Evolutionary conservation across 345 rosid species (phyloP), one percentile per base, ranked within the genome.

Genomic region (Citrus australasica): DNA sequence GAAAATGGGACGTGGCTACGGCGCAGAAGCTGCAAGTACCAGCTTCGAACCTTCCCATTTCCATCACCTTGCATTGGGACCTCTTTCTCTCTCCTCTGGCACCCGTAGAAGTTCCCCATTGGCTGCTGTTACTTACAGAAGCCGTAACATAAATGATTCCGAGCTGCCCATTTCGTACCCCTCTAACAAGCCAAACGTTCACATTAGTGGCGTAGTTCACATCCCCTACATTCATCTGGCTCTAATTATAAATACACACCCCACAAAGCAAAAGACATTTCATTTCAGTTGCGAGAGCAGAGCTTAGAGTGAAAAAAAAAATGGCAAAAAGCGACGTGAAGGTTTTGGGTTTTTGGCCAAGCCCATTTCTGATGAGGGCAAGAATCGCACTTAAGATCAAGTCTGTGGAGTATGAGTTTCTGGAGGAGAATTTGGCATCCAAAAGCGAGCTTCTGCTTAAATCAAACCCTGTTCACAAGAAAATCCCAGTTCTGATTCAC

Each of bases 401-500:
- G 67, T 87, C 89, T 4, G 85, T 89, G 9, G 81, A 86, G 33
- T 92, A 92, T 33, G 92, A 92, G 85, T 87, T 83, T 48, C 48
- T 88, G 3, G 79, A 91, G 80, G 95, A 92, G 85, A 86, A n/a
- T 5, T 32, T 89, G 21, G 83, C 82, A 9, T 22, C 71, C 17
- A 94, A 94, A 76, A 90, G 93, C 79, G 85, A 92, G 69, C 91
- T 90, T 28, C 92, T 93, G 60, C 81, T 94, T 53, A 74, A 90
- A 73, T 89, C 90, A 2, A 94, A 94, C 80, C 97, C 97, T 21
- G 87, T 94, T 32, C 85, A 92, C 86, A 90, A 92, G 87, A 93
- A 93, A 85, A 78, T 93, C 68, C 98, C 97, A 0, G 97, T 92
- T 22, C 91, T 93, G 9, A 84, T 93, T 75, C 97, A 93, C n/a